Base-by-base conservation (phyloP, 1,139 yeast genomes). In the Lodderomyces theae region DNA sequence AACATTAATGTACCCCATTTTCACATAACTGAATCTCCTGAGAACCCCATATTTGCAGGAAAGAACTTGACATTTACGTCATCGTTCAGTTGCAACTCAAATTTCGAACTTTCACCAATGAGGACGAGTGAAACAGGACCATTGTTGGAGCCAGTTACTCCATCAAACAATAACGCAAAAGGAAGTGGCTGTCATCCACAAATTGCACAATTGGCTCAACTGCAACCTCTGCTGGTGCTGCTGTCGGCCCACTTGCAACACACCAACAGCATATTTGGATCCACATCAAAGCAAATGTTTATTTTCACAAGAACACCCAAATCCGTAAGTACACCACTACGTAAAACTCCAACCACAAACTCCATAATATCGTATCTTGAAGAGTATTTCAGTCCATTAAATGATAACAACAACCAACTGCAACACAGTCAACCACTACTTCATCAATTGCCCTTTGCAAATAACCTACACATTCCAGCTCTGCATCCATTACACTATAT, bases 51-150 rank as follows among this genome's bases (percentile, higher is more conserved):
- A 39, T 50, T 67, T 31, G 76, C 75, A 1, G 70, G 70, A n/a
- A 70, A 69, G 46, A 66, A 67, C 52, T 57, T 71, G 43, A 65
- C 74, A 5, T 71, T 67, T 49, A 69, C 76, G 18, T 79, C 85
- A 11, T 78, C 84, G n/a, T 81, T 81, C 56, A 79, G 83, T 54
- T 79, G 84, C 51, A 76, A 71, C 49, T 77, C 84, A 18, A 80
- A 77, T 53, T 72, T 80, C 50, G 86, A 81, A 52, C 58, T 81
- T 19, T 78, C 83, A 16, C 87, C 87, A 11, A 55, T 79, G 29
- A 68, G 77, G 44, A 69, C 75, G 7, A 65, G 68, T 51, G 80
- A 77, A 56, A 70, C 86, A 2, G 86, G 86, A 1, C 86, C 86
- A 3, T 62, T 80, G 38, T 62, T 80, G 38, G 83, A 78, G 53